A percentile compares a stretch with the other conserved stretches of the same genome.
Conservation (phyloP, 208 protist genomes). For the Crithidia fasciculata region DNA sequence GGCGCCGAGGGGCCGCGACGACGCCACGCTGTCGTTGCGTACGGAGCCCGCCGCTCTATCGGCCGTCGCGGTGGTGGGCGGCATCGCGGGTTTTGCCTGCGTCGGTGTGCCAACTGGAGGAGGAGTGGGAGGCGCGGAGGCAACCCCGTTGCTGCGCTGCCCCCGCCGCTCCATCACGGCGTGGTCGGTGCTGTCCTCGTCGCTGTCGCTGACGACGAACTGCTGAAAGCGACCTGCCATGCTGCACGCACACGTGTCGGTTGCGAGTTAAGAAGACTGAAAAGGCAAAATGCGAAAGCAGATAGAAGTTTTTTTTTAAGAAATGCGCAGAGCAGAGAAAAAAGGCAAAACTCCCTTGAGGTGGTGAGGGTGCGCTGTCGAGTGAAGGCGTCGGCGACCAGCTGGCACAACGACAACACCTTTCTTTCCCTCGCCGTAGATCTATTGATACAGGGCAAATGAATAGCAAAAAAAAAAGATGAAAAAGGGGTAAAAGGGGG, state of each 20-base stretch:
- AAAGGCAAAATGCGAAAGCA: background rate
- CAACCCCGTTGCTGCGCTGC: constrained; percentile 19
- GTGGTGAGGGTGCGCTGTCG: no score
- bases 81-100: background rate
- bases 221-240: constrained; percentile 45
- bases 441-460: no score
- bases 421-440: no score
- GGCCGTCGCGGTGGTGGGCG: background rate
- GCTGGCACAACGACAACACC: no score
- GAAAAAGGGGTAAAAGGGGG: no score
- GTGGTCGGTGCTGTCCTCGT: constrained; percentile 48
- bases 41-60: background rate
- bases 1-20: background rate
- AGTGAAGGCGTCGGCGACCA: no score
- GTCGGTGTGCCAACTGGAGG: constrained; percentile 41
- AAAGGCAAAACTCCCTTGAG: background rate
- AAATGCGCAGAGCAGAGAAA: background rate
- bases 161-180: constrained; percentile 24
- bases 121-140: constrained; percentile 30
- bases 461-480: no score
- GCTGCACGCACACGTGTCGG: background rate
- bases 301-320: background rate
- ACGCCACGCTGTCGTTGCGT: constrained; percentile 21
- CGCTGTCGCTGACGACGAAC: constrained; percentile 59
- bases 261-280: background rate